These are phyloP conservation scores for Limonium bicolor DNA, from an alignment of 148 eudicot genomes.

Conservation along the genomic window DNA sequence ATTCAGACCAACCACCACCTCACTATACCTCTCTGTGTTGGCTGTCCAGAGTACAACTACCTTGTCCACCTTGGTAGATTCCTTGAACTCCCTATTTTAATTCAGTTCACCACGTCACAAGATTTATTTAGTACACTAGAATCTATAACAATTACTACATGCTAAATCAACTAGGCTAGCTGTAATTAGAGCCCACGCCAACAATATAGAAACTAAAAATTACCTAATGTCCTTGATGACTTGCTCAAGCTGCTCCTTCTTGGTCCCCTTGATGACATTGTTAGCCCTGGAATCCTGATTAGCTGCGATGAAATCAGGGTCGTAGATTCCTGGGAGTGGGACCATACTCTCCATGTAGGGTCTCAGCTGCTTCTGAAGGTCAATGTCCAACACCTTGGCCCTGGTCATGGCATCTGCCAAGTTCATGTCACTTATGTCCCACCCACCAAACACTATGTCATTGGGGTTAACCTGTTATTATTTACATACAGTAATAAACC, in stretches of 20 bases:
- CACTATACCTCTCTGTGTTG: constrained; percentile 94
- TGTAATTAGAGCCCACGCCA: too few species aligned
- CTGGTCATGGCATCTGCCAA: constrained; percentile 89
- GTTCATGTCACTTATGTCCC: constrained; percentile 94
- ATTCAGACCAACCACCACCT: constrained; percentile 74
- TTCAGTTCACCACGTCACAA: neutral
- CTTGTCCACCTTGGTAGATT: constrained; percentile 79
- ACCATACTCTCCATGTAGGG: constrained; percentile 95
- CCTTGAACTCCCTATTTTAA: constrained; percentile 71
- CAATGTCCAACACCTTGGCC: constrained; percentile 88
- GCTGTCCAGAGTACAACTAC: constrained; percentile 97
- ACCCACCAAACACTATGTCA: constrained; percentile 89
- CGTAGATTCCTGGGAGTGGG: constrained; percentile 90
- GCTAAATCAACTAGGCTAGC: too few species aligned
- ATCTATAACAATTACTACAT: too few species aligned
- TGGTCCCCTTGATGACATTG: constrained; percentile 80
- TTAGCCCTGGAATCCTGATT: constrained; percentile 91
- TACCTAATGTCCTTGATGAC: constrained; percentile 86
- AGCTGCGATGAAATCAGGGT: constrained; percentile 96
- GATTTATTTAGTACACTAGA: neutral
- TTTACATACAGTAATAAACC: neutral
- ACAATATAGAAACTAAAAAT: neutral
- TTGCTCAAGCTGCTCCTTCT: constrained; percentile 71
- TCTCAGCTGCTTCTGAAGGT: constrained; percentile 86
- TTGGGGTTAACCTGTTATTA: constrained; percentile 71